Evolutionary conservation across 495 filamentous ascomycete species (phyloP), one percentile per base, ranked within the genome.

Genomic region (Chaetomium cochliodes): DNA sequence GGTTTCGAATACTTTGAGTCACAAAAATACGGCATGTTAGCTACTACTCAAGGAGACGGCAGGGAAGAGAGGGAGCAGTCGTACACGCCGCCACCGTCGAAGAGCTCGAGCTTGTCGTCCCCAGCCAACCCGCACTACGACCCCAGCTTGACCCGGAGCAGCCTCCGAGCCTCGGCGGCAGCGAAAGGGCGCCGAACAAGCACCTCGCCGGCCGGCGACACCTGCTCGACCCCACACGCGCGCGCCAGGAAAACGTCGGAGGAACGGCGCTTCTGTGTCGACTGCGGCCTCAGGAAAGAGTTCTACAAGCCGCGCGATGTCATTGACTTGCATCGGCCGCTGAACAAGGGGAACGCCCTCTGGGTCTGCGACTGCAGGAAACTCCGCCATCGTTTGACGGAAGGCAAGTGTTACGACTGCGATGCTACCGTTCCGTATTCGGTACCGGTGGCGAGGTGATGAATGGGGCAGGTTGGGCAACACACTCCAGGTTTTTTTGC

Each of bases 291-390:
- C 15, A 41, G 30, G 33, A 65, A 67, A 39, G 41, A 47, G 1
- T 69, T 58, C 18, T 75, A 75, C 39, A 3, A 39, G 0, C 70
- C 73, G 0, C 62, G 66, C 1, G 71, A 72, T 15, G 50, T 74
- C 5, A 72, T 75, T 16, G 65, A 72, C 42, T 47, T 72, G 33
- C 62, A 57, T 49, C 50, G 42, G 46, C 41, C 37, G 18, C n/a
- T 49, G 3, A 60, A 58, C 28, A 50, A 60, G 23, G 11, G 26
- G 23, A 63, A 68, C 8, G 71, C 70, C 13, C 46, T 65, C 37
- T 75, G 73, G 73, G 65, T 75, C 11, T 75, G 73, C 63, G 11
- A 60, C 4, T 75, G 73, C 63, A 55, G 53, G 61, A 66, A 59
- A 39, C 58, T 65, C 13, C 64, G 63, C 30, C 22, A 13, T 12